Base-by-base conservation (phyloP, 768 basidiomycete species). In the Lactarius psammicola region DNA sequence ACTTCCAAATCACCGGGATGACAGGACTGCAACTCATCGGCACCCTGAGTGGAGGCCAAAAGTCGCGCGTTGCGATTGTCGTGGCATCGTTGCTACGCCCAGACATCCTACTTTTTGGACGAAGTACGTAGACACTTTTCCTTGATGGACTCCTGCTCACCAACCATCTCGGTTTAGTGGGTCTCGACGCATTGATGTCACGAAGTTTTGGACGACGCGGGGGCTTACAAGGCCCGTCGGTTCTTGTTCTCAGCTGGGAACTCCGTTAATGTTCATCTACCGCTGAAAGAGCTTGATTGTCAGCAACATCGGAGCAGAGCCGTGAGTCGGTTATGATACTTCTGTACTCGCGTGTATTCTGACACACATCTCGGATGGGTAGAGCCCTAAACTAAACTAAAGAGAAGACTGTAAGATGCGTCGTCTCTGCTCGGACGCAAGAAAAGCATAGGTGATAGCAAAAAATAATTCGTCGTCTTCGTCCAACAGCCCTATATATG, bases 1-100 rank as follows among this genome's bases (percentile, higher is more conserved):
- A 95, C 65, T 97, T 98, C 80, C 95, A 97, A 71, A 96, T 98
- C 72, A 97, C 92, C 66, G 94, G 95, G 49, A 88, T 96, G 86
- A 96, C 95, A 1, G 91, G 92, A 36, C 76, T 98, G 69, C 96
- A 98, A 73, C 78, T n/a, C 66, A 98, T 98, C 70, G 93, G 87
- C 28, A 98, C 95, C 0, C 78, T 98, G 18, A 91, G 89, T 98
- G 96, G 95, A 76, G 96, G 96, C 75, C 96, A 98, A 73, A 98
- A 98, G 77, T 92, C 89, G 64, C 88, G 96, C 71, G 96, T 98
- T 17, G 94, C 95, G 1, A 98, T 98, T 77, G 87, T n/a, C 2
- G 81, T 87, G 23, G 75, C 95, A 56, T 95, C 92, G 46, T 78
- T 97, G 72, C 90, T 89, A 75, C 85, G 85, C 63, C 97, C 97